phyloP scores from a whole-genome alignment of 2,329 filamentous ascomycete genomes.

The Albifimbria verrucaria region DNA sequence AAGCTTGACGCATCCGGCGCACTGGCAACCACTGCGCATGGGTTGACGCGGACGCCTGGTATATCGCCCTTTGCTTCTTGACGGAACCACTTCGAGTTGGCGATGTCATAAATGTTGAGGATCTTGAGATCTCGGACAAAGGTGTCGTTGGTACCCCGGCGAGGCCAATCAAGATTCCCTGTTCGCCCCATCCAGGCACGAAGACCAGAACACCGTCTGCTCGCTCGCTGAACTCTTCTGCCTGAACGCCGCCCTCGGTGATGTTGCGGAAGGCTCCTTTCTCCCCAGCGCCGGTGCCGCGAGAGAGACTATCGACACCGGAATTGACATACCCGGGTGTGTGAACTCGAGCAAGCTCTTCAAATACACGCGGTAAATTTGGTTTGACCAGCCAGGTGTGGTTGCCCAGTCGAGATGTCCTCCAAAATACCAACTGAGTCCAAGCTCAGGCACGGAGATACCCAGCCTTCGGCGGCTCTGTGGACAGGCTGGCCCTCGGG shows the following conservation, averaged over 20 bases:
- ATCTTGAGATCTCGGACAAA: conserved; percentile 55
- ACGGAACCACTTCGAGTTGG: conserved; percentile 56
- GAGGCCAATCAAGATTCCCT: conserved; percentile 69
- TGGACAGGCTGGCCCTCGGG: conserved; percentile 55
- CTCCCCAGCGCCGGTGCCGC: conserved; percentile 52
- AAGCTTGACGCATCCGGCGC: conserved; percentile 69
- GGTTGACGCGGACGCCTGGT: conserved; percentile 51
- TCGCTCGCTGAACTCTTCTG: conserved; percentile 64
- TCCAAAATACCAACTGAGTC: conserved; percentile 75
- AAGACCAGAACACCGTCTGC: conserved; percentile 72
- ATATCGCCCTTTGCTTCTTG: conserved; percentile 53
- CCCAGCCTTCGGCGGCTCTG: conserved; percentile 70
- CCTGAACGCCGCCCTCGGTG: conserved; percentile 67
- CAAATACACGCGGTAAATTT: conserved; percentile 62
- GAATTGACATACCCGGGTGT: conserved; percentile 67
- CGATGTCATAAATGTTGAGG: conserved; percentile 68
- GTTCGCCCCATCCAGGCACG: conserved; percentile 69
- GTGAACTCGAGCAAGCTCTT: conserved; percentile 75
- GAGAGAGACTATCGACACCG: conserved; percentile 54
- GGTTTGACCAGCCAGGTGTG: conserved; percentile 64
- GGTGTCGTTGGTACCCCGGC: conserved; percentile 68
- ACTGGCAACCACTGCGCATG: conserved; percentile 60
- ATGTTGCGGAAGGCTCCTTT: conserved; percentile 71
- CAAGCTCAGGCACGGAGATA: conserved; percentile 65
- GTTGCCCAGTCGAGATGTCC: conserved; percentile 65